A percentile compares a stretch with the other conserved stretches of the same genome.
Conservation (phyloP, 306 rosid genomes). For the Quercus bicolor region DNA sequence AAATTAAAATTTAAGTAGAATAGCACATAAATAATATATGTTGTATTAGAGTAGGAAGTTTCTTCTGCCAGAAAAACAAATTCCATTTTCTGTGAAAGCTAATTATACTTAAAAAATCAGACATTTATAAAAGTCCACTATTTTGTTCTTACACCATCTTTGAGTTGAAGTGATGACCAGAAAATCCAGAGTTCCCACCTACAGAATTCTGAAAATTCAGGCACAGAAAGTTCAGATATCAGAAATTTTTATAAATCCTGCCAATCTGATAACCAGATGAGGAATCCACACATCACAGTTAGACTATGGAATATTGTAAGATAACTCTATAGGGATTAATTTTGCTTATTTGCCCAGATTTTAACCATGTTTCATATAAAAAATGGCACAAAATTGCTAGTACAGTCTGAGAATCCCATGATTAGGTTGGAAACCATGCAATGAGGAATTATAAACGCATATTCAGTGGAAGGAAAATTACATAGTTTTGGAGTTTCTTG, state of each 20-base stretch:
- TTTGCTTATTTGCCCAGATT: background rate
- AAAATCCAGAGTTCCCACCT: conserved; percentile 82
- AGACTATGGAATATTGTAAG: background rate
- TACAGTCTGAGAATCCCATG: background rate
- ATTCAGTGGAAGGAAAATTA: background rate
- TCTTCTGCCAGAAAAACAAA: background rate
- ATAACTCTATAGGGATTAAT: background rate
- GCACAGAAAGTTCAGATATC: background rate
- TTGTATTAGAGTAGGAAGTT: background rate
- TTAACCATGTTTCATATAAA: background rate
- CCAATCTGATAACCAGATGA: background rate
- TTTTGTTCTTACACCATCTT: conserved; percentile 53
- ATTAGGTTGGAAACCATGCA: background rate
- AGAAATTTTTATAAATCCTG: background rate
- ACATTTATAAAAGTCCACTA: background rate
- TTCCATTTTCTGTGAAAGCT: background rate
- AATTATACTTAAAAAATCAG: background rate
- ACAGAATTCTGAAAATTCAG: conserved; percentile 68
- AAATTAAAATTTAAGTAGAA: background rate
- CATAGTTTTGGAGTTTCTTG: background rate
- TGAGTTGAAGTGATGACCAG: conserved; percentile 82
- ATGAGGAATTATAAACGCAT: background rate
- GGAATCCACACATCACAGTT: background rate
- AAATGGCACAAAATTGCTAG: background rate
- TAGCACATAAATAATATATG: background rate